Evolutionary conservation across 129 eudicot genomes (phyloP), one percentile per base, ranked within the genome.

Genomic region (Flaveria trinervia): DNA sequence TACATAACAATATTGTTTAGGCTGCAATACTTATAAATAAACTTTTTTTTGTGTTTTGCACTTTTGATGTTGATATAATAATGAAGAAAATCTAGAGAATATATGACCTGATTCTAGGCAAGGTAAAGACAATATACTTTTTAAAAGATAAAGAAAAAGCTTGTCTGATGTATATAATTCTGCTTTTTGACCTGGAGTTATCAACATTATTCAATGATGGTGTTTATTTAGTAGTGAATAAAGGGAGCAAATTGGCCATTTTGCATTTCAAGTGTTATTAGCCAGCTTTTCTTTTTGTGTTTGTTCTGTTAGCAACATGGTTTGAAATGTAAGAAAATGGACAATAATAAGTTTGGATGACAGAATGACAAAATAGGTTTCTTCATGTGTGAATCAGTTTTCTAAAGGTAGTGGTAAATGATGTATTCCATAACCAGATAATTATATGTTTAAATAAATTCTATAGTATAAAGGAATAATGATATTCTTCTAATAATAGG

Each of bases 51-150:
- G 22, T 64, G 46, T 64, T 15, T 28, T 62, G 45, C 45, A 7
- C 9, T 7, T 30, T 64, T 64, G 69, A 66, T 66, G 28, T 66
- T 66, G 51, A 66, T 30, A 41, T 66, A 10, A n/a, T n/a, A 59
- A 50, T 12, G 55, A 76, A 23, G 54, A 52, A 76, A 76, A 76
- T 22, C 52, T 36, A 49, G 66, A 76, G 43, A 76, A 66, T 66
- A 76, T 66, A 9, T 51, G 73, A 65, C 44, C 80, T n/a, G 54
- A 77, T 26, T 68, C 65, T 54, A 36, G 69, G 18, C 48, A 68
- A 68, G 75, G 59, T 51, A 68, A 77, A 77, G 81, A 68, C 72
- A 79, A 60, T 70, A 59, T 60, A 79, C 82, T 79, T 79, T 79
- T 60, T 17, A 14, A 70, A 45, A 45, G 18, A 70, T 36, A 36